These are phyloP conservation scores for Isoetes taiwanensis DNA, from an alignment of 75 land plant genomes.

Conservation along the genomic window DNA sequence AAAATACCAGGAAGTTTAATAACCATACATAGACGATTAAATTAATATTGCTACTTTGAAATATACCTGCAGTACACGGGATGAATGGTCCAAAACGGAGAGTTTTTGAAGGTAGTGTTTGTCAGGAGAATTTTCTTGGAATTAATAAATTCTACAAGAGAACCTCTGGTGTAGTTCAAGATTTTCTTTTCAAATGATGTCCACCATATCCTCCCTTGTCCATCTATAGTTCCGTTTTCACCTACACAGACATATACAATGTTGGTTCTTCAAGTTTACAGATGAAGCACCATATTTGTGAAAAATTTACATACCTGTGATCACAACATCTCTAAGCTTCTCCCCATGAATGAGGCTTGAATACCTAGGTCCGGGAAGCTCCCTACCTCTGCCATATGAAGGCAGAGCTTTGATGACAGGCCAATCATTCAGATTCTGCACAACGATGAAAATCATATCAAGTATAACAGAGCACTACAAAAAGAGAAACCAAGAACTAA, in stretches of 20 bases:
- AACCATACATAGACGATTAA: too few relatives aligned
- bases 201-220: slow-evolving; percentile 67
- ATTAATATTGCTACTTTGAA: background rate
- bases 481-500: too few relatives aligned
- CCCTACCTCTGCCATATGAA: background rate
- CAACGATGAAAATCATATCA: background rate
- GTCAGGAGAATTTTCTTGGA: slow-evolving; percentile 40
- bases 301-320: too few relatives aligned
- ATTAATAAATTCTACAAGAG: slow-evolving; percentile 43
- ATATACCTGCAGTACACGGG: slow-evolving; percentile 80
- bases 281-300: too few relatives aligned
- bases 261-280: too few relatives aligned
- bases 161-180: slow-evolving; percentile 43
- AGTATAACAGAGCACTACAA: too few relatives aligned
- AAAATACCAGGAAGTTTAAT: too few relatives aligned
- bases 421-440: background rate
- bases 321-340: slow-evolving; percentile 32
- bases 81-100: slow-evolving; percentile 63
- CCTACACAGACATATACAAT: too few relatives aligned
- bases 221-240: slow-evolving; percentile 63
- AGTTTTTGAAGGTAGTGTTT: slow-evolving; percentile 40
- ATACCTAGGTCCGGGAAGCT: slow-evolving; percentile 1
- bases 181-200: slow-evolving; percentile 19
- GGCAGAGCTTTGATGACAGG: background rate
- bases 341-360: background rate